A percentile compares a stretch with the other conserved stretches of the same genome.
Conservation (phyloP, 495 filamentous ascomycete genomes). For the Pseudomonodictys pantanalensis region DNA sequence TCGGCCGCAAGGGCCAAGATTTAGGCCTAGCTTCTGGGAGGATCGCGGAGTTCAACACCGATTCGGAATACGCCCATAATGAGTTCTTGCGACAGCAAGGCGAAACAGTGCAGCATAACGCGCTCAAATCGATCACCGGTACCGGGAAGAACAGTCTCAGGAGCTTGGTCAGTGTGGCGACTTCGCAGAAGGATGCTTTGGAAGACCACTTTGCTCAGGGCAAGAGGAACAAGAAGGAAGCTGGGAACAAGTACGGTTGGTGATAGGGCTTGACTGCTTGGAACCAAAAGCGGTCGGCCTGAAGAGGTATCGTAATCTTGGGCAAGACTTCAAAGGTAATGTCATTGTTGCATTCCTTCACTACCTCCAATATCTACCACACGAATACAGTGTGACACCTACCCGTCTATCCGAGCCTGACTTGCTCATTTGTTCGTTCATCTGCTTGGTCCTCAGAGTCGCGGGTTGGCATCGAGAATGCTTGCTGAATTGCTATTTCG, state of each 20-base stretch:
- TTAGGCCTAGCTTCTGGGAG: constrained; percentile 40
- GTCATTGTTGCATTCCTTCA: no score
- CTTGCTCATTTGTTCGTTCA: no score
- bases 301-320: not conserved
- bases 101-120: constrained; percentile 68
- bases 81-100: constrained; percentile 67
- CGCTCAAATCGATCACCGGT: constrained; percentile 71
- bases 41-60: constrained; percentile 80
- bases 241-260: constrained; percentile 82
- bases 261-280: constrained; percentile 34
- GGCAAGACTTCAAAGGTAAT: not conserved
- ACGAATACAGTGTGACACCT: no score
- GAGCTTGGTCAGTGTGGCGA: constrained; percentile 79
- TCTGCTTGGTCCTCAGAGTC: no score
- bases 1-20: constrained; percentile 59
- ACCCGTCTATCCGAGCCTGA: no score
- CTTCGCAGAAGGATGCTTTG: constrained; percentile 73
- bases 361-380: no score
- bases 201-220: constrained; percentile 84
- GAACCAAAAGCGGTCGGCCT: not conserved
- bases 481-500: not conserved
- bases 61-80: constrained; percentile 79
- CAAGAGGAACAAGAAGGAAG: constrained; percentile 70
- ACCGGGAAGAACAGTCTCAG: constrained; percentile 84
- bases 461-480: not conserved